phyloP scores from a whole-genome alignment of 1,284 basidiomycete species.

The Ustilago bromivora region DNA sequence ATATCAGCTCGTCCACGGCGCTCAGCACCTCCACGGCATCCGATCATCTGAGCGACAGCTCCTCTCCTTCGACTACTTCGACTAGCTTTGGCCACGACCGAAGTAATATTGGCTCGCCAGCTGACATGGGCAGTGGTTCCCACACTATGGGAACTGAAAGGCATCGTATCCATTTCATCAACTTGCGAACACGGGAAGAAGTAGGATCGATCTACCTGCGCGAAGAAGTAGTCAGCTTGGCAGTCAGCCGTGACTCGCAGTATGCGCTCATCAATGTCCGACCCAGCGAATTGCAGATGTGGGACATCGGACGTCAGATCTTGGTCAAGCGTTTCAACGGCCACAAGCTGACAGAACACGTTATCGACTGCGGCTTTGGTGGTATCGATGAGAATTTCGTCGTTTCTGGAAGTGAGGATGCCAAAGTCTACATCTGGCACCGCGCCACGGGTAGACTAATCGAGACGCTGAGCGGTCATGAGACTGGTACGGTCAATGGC shows the following conservation, averaged over 20 bases:
- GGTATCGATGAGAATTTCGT: slow-evolving; percentile 90
- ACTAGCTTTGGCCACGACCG: slow-evolving; percentile 28
- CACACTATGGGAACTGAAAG: slow-evolving; percentile 69
- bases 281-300: slow-evolving; percentile 81
- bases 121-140: slow-evolving; percentile 68
- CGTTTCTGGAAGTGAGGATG: slow-evolving; percentile 86
- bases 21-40: slow-evolving; percentile 40
- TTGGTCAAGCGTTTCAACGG: slow-evolving; percentile 73
- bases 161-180: slow-evolving; percentile 79
- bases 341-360: slow-evolving; percentile 72
- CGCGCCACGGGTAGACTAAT: slow-evolving; percentile 83
- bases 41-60: slow-evolving; percentile 38
- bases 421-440: slow-evolving; percentile 93
- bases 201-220: slow-evolving; percentile 74
- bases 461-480: slow-evolving; percentile 86
- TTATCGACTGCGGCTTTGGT: slow-evolving; percentile 93
- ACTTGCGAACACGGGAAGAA: slow-evolving; percentile 74
- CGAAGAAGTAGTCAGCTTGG: slow-evolving; percentile 77
- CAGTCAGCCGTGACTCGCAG: slow-evolving; percentile 83
- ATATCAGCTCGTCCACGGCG: slow-evolving; percentile 25
- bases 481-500: slow-evolving; percentile 87
- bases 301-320: slow-evolving; percentile 78
- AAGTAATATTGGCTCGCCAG: slow-evolving; percentile 14
- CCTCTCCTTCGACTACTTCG: slow-evolving; percentile 21
- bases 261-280: slow-evolving; percentile 85